Evolutionary conservation across 306 rosid genomes (phyloP).

Genomic region (Cicer chorassanicum): DNA sequence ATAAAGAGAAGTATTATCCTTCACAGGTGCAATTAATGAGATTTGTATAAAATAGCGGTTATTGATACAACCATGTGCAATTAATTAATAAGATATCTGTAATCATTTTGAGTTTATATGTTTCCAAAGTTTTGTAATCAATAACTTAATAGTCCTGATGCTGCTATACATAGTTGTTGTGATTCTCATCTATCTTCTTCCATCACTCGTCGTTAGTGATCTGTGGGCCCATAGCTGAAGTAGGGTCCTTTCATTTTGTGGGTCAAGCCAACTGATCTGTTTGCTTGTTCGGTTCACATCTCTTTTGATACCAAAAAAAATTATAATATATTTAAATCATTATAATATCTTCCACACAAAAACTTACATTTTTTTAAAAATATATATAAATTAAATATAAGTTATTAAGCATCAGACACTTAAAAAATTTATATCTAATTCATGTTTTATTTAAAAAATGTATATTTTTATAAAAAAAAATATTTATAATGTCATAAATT

Average conservation of each 20-base stretch:
- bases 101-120: slow-evolving; percentile 41
- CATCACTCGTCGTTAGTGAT: slow-evolving; percentile 23
- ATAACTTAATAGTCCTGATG: neutral
- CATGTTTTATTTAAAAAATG: no score
- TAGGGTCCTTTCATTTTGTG: slow-evolving; percentile 29
- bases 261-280: slow-evolving; percentile 11
- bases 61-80: neutral
- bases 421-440: no score
- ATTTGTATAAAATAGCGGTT: neutral
- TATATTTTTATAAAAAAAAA: no score
- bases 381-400: no score
- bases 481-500: no score
- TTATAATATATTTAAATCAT: no score
- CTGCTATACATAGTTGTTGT: slow-evolving; percentile 23
- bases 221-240: slow-evolving; percentile 40
- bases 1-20: no score
- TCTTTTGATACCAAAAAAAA: no score
- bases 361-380: no score
- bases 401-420: no score
- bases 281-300: no score
- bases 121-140: slow-evolving; percentile 6
- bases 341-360: no score
- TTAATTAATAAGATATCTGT: neutral
- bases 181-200: slow-evolving; percentile 43
- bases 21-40: neutral